These are phyloP conservation scores for Pseudogymnoascus sp. DNA, from an alignment of 2,329 filamentous ascomycete genomes.

Conservation along the genomic window DNA sequence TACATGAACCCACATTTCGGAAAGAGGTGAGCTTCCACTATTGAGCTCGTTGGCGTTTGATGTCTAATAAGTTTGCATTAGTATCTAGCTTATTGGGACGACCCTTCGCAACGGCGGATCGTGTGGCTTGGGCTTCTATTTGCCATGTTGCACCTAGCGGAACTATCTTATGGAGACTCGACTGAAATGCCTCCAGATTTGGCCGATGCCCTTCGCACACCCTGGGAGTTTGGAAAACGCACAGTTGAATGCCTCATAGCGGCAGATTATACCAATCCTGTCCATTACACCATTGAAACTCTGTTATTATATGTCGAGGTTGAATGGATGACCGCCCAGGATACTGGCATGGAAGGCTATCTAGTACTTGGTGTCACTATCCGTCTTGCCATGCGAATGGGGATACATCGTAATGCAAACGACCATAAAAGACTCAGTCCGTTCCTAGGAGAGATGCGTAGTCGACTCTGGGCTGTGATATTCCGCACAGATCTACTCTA, in stretches of 20 bases:
- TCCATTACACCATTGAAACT: slow-evolving; percentile 13
- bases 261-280: slow-evolving; percentile 14
- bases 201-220: neutral
- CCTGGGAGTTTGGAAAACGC: slow-evolving; percentile 10
- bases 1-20: slow-evolving; percentile 15
- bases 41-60: neutral
- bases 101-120: slow-evolving; percentile 11
- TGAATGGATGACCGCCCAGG: slow-evolving; percentile 14
- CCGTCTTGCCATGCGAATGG: slow-evolving; percentile 14
- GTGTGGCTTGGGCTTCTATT: slow-evolving; percentile 16
- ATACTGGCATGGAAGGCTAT: slow-evolving; percentile 12
- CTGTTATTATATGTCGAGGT: slow-evolving; percentile 13
- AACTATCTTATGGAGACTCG: slow-evolving; percentile 12
- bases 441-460: slow-evolving; percentile 11
- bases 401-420: slow-evolving; percentile 11
- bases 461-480: slow-evolving; percentile 11
- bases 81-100: slow-evolving; percentile 14
- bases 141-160: slow-evolving; percentile 13
- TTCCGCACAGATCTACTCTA: slow-evolving; percentile 6
- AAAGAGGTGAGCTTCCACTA: slow-evolving; percentile 11
- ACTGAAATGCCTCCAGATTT: neutral
- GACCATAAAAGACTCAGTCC: slow-evolving; percentile 10
- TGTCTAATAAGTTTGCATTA: neutral
- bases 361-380: slow-evolving; percentile 11
- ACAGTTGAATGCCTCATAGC: slow-evolving; percentile 14